These are phyloP conservation scores for Cucurbita maxima DNA, from an alignment of 306 rosid genomes.

Conservation along the genomic window DNA sequence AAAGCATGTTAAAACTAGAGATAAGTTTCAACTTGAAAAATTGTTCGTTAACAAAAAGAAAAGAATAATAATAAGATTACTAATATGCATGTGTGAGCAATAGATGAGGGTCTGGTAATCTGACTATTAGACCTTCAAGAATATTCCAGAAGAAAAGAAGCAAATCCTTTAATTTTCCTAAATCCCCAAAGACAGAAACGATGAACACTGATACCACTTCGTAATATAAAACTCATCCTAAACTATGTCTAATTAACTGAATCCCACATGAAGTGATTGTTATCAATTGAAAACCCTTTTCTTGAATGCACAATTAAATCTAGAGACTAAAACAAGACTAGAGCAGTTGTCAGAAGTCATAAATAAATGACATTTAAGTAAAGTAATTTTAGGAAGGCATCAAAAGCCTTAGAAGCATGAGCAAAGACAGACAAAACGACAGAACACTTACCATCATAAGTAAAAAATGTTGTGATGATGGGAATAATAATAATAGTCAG, in stretches of 20 bases:
- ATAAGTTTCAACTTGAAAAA: background rate
- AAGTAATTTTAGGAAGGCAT: background rate
- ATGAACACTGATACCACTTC: background rate
- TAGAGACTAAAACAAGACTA: background rate
- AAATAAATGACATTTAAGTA: background rate
- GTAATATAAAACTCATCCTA: background rate
- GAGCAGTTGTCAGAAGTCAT: background rate
- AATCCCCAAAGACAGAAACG: background rate
- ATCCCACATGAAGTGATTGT: background rate
- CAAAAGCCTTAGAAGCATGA: background rate
- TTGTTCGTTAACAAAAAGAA: background rate
- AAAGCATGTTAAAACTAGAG: background rate
- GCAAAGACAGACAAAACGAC: background rate
- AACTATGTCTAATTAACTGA: background rate
- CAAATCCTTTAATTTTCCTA: background rate
- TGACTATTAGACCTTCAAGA: background rate
- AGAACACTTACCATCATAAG: background rate
- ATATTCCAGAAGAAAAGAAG: background rate
- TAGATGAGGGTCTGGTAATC: background rate
- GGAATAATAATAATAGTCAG: background rate
- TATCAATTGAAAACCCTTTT: background rate
- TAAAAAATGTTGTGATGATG: background rate
- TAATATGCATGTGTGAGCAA: background rate
- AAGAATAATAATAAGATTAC: background rate
- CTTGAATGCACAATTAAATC: background rate